Evolutionary conservation across 140 eudicot species (phyloP), one percentile per base, ranked within the genome.

Genomic region (Senecio squalidus): DNA sequence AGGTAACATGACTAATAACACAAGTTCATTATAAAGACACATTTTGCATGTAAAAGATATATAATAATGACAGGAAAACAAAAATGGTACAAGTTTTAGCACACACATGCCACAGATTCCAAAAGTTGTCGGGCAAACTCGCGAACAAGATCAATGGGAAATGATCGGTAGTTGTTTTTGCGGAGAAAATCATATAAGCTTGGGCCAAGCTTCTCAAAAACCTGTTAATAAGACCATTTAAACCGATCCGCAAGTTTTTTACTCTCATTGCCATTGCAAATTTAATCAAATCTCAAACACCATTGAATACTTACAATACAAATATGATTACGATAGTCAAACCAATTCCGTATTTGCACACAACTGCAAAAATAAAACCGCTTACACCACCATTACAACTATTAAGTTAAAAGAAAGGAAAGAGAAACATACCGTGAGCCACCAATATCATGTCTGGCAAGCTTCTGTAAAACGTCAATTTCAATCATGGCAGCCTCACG

Each of bases 311-410:
- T 93, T 93, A 93, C 99, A 74, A 93, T 93, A 83, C 99, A 93
- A 31, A 93, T 88, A 85, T 93, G 99, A 84, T 93, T 93, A 82
- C 99, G 95, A 83, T 93, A 93, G 95, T 93, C 99, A 84, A 93
- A 93, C 99, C 99, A 93, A 81, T 84, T 84, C 99, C 99, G 86
- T 82, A 93, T 82, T 84, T 93, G 94, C 87, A 93, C 99, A 93
- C 95, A 93, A 82, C 99, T 93, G 99, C 99, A 88, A 75, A 77
- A 69, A 81, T 79, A 75, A 84, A 90, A 78, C 76, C 74, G 27
- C 86, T 84, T 68, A 78, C 68, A 71, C 82, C 70, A 78, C 69
- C 59, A 66, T 62, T 44, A 49, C 69, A 62, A 43, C 55, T 23
- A 30, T 52, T 43, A 71, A 23, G 6, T 4, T 28, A 49, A 39